These are phyloP conservation scores for Metarhizium anisopliae DNA, from an alignment of 2,329 filamentous ascomycete species.

Conservation along the genomic window DNA sequence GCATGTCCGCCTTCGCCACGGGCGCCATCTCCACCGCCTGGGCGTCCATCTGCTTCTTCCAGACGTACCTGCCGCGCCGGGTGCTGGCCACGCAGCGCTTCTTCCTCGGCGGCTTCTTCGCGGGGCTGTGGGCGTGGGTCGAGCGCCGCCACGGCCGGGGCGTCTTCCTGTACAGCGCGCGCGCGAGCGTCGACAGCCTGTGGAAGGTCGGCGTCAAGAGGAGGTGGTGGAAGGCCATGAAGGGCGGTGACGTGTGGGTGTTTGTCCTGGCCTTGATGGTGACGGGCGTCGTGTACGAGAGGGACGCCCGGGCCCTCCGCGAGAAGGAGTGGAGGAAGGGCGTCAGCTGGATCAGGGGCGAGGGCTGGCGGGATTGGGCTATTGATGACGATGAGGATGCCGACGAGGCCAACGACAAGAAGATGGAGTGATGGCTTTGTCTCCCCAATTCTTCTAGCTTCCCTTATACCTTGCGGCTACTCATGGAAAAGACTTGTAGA, in stretches of 20 bases:
- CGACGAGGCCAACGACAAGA: constrained; percentile 12
- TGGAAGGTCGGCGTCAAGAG: constrained; percentile 95
- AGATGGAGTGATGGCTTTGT: not conserved
- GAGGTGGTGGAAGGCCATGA: constrained; percentile 76
- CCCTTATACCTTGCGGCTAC: too few relatives aligned
- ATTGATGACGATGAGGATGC: constrained; percentile 31
- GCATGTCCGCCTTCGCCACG: constrained; percentile 64
- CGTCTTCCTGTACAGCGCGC: constrained; percentile 70
- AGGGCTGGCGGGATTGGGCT: constrained; percentile 64
- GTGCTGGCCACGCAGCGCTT: constrained; percentile 76
- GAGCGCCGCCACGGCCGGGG: constrained; percentile 55
- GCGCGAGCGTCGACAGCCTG: constrained; percentile 69
- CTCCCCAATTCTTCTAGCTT: too few relatives aligned
- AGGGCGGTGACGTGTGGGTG: constrained; percentile 74
- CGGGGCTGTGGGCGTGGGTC: constrained; percentile 77
- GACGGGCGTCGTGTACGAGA: constrained; percentile 70
- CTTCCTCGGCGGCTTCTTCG: constrained; percentile 80
- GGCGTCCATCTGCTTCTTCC: constrained; percentile 86
- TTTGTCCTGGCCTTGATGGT: constrained; percentile 73
- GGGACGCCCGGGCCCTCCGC: constrained; percentile 56
- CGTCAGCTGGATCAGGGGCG: constrained; percentile 64
- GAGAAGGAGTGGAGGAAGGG: constrained; percentile 62
- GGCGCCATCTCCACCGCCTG: constrained; percentile 80
- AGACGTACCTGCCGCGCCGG: constrained; percentile 63
- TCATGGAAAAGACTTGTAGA: too few relatives aligned